A percentile compares a stretch with the other conserved stretches of the same genome.
These are phyloP conservation scores for Eucalyptus paniculata DNA, from an alignment of 345 rosid species.

Conservation along the genomic window DNA sequence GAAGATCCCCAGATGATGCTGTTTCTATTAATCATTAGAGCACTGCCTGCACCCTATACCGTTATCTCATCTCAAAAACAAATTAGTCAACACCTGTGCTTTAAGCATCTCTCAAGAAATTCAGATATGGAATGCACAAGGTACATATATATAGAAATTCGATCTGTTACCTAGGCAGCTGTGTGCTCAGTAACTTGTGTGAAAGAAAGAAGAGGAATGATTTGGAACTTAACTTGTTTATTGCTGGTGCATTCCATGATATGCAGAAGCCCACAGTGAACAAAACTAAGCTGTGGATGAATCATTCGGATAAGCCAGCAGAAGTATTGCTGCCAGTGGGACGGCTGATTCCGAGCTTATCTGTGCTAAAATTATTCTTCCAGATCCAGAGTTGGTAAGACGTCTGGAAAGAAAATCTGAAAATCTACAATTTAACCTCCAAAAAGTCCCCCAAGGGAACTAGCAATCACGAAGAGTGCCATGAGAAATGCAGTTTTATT, in stretches of 20 bases:
- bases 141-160: neutral
- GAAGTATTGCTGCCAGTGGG: slow-evolving; percentile 73
- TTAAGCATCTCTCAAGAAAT: neutral
- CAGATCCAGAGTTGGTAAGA: slow-evolving; percentile 38
- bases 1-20: neutral
- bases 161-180: neutral
- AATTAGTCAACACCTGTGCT: neutral
- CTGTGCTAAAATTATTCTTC: slow-evolving; percentile 77
- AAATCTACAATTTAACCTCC: slow-evolving; percentile 78
- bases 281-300: slow-evolving; percentile 61
- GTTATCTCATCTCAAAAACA: neutral
- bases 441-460: slow-evolving; percentile 73
- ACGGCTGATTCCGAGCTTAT: slow-evolving; percentile 79
- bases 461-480: slow-evolving; percentile 45
- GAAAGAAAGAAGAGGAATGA: neutral
- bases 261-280: slow-evolving; percentile 47
- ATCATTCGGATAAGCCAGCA: slow-evolving; percentile 58
- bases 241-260: slow-evolving; percentile 83
- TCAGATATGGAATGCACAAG: neutral
- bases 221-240: slow-evolving; percentile 77
- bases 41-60: neutral
- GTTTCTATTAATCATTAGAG: neutral
- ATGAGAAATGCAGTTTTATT: slow-evolving; percentile 46
- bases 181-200: neutral
- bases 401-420: slow-evolving; percentile 44